phyloP scores from a whole-genome alignment of 1,139 yeast species.

The Blastobotrys elegans region DNA sequence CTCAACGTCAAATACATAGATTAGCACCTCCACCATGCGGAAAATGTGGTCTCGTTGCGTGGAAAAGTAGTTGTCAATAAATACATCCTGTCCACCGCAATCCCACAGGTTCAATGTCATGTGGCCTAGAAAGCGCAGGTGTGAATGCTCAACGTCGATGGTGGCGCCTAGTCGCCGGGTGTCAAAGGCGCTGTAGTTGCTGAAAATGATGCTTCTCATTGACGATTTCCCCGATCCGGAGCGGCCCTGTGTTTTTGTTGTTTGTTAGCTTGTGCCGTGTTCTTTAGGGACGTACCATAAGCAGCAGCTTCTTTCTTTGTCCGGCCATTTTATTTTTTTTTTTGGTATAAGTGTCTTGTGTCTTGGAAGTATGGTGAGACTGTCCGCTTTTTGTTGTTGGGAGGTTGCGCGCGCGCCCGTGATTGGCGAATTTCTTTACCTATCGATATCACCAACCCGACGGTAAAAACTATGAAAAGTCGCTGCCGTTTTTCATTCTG shows the following conservation, averaged over 20 bases:
- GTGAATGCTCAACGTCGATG: slow-evolving; percentile 96
- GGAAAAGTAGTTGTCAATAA: slow-evolving; percentile 89
- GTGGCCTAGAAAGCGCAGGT: slow-evolving; percentile 83
- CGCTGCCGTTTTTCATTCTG: too few relatives aligned
- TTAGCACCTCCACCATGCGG: slow-evolving; percentile 94
- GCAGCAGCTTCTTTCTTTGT: slow-evolving; percentile 44
- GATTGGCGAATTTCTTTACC: too few relatives aligned
- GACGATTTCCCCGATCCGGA: slow-evolving; percentile 97
- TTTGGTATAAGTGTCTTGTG: neutral
- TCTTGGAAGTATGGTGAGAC: too few relatives aligned
- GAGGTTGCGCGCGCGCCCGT: too few relatives aligned
- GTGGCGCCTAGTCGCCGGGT: slow-evolving; percentile 95
- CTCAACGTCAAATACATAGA: slow-evolving; percentile 95
- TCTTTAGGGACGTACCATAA: slow-evolving; percentile 41
- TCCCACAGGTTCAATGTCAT: slow-evolving; percentile 97
- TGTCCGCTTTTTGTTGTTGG: too few relatives aligned
- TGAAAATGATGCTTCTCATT: slow-evolving; percentile 90
- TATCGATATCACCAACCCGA: too few relatives aligned
- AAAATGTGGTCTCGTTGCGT: slow-evolving; percentile 87
- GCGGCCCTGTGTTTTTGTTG: slow-evolving; percentile 62
- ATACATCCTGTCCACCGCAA: slow-evolving; percentile 92
- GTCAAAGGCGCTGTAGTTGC: slow-evolving; percentile 94
- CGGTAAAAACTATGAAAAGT: too few relatives aligned
- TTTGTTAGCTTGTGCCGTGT: neutral
- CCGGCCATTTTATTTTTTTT: slow-evolving; percentile 1